Conservation (phyloP, 2,329 filamentous ascomycete species). For the Lasiodiplodia hormozganensis region DNA sequence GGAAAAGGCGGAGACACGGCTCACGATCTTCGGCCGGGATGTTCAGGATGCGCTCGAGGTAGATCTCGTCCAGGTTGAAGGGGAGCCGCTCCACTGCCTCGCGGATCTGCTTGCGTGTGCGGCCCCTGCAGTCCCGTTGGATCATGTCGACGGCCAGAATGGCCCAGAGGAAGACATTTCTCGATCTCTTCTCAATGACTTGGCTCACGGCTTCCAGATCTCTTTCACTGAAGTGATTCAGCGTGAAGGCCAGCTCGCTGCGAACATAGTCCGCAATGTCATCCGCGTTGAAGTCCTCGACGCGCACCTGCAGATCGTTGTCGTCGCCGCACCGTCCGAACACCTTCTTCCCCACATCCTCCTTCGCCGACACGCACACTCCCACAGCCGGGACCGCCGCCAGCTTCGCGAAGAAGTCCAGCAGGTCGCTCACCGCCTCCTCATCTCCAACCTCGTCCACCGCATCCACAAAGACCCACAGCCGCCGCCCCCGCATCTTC, state of each 20-base stretch:
- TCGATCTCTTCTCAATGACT: background rate
- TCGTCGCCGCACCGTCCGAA: background rate
- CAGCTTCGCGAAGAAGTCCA: constrained; percentile 7
- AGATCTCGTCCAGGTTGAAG: background rate
- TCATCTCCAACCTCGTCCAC: background rate
- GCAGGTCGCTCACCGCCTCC: background rate
- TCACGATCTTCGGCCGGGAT: background rate
- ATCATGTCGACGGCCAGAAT: constrained; percentile 6
- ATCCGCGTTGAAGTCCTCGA: constrained; percentile 1
- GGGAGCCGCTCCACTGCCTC: background rate
- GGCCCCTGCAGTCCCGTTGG: background rate
- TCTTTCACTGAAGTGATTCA: background rate
- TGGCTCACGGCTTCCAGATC: background rate
- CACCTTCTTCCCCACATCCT: background rate
- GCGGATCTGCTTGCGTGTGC: background rate
- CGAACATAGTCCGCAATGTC: background rate
- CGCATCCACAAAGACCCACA: constrained; percentile 14
- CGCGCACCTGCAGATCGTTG: background rate
- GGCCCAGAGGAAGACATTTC: constrained; percentile 7
- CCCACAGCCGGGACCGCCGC: background rate
- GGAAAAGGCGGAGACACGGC: background rate
- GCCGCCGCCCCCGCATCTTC: background rate
- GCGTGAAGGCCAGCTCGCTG: background rate
- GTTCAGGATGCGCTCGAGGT: background rate
- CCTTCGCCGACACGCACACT: background rate